Percentiles rank a stretch among this genome's conserved stretches.
Evolutionary conservation across 306 rosid genomes (phyloP).

Genomic region (Malus sylvestris): DNA sequence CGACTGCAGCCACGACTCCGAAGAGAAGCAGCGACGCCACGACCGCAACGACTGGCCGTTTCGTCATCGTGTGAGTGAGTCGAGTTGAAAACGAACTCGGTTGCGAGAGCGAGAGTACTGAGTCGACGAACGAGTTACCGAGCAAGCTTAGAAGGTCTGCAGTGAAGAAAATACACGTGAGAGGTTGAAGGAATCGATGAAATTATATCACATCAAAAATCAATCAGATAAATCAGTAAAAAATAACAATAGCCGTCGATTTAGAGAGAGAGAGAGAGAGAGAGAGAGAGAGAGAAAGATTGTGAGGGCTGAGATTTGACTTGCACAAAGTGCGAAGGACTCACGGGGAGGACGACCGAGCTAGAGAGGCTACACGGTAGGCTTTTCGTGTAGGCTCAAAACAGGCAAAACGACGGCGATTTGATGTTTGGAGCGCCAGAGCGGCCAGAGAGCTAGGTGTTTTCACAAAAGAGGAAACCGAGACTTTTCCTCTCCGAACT

Average conservation of each 20-base stretch:
- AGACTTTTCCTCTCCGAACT: neutral
- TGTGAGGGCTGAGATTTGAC: neutral
- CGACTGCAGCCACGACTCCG: neutral
- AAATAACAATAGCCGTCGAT: constrained; percentile 44
- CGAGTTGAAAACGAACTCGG: neutral
- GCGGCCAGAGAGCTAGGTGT: neutral
- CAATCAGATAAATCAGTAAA: constrained; percentile 19
- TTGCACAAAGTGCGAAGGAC: neutral
- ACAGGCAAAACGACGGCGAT: constrained; percentile 16
- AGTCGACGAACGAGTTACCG: neutral
- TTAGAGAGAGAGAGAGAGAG: neutral
- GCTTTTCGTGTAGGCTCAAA: neutral
- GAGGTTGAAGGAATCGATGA: neutral
- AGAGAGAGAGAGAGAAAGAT: neutral
- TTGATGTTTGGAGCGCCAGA: neutral
- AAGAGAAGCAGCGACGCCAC: neutral
- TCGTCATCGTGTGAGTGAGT: neutral
- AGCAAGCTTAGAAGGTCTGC: neutral
- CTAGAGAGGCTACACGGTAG: neutral
- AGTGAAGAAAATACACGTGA: neutral
- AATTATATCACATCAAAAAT: constrained; percentile 12
- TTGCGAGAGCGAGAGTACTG: neutral
- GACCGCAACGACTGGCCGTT: constrained; percentile 1
- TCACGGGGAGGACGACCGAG: neutral
- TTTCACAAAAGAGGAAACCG: neutral